Evolutionary conservation across 352 stramenopile species (phyloP), one percentile per base, ranked within the genome.

Genomic region (Pythium phragmitis): DNA sequence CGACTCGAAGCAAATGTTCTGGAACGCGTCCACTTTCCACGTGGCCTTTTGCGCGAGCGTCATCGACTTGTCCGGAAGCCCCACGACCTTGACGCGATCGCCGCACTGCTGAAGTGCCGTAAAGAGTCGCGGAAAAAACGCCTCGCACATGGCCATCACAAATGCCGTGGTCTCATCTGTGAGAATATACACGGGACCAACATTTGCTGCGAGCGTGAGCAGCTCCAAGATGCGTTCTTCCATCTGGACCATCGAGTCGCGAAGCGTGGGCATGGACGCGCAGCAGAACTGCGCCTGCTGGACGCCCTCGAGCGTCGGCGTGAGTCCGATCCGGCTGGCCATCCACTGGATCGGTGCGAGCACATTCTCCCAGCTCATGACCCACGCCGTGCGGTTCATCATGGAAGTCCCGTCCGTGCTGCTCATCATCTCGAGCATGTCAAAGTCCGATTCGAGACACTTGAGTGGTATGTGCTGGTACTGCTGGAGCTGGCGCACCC

Each of bases 321-420:
- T 55, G 34, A 82, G 64, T 4, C 76, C 70, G n/a, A 87, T 60
- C 26, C 75, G 54, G 11, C 61, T 57, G 5, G 48, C 34, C 63
- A 87, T 57, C 74, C 72, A 87, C 41, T 69, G 30, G 54, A 71
- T 68, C 2, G 78, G 78, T 30, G 74, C 60, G 19, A 87, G 70
- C 39, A 85, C 74, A 46, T 87, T 75, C 42, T 87, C 76, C 78
- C 75, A 87, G 60, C 75, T 79, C 51, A 85, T 73, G 50, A 79
- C 68, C 62, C 62, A 68, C 1, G 62, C 62, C 30, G 62, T 60
- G 54, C 62, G 62, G 36, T 62, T 58, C 37, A 74, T 37, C 26
- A 8, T 33, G n/a, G n/a, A 21, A 7, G 37, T 9, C n/a, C 61
- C 62, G 54, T 68, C 62, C 37, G 58, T 65, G 48, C 62, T 58